Evolutionary conservation across 108 stramenopile genomes (phyloP).

Genomic region (Discostella pseudostelligera): DNA sequence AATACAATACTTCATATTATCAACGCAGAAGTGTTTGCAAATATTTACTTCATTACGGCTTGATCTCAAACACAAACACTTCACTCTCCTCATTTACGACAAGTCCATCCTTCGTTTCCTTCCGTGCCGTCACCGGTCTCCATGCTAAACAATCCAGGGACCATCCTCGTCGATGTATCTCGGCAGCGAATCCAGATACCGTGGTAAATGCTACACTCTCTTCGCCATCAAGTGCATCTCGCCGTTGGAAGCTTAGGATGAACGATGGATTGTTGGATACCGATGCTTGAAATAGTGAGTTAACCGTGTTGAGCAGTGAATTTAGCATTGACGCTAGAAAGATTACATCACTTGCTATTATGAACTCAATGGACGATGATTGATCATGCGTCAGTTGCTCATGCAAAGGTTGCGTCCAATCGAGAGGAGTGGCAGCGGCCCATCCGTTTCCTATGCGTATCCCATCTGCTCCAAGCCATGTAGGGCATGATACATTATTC

Average conservation of each 20-base stretch:
- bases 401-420: conserved; percentile 60
- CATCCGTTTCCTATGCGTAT: conserved; percentile 61
- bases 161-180: conserved; percentile 54
- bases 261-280: conserved; percentile 32
- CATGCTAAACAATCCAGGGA: conserved; percentile 63
- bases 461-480: conserved; percentile 28
- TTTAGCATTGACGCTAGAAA: conserved; percentile 65
- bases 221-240: conserved; percentile 46
- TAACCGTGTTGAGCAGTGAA: conserved; percentile 56
- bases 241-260: conserved; percentile 67
- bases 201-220: conserved; percentile 54
- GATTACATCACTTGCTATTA: conserved; percentile 69
- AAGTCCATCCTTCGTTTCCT: conserved; percentile 10
- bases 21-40: no score
- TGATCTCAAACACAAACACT: conserved; percentile 50
- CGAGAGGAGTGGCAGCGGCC: conserved; percentile 47
- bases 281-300: conserved; percentile 45
- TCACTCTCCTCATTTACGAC: conserved; percentile 28
- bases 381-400: conserved; percentile 43
- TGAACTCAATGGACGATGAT: conserved; percentile 41
- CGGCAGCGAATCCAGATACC: conserved; percentile 46
- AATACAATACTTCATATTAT: no score
- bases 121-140: conserved; percentile 37
- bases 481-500: conserved; percentile 3
- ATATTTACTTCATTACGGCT: background rate